Percentiles rank a stretch among this genome's conserved stretches.
Conservation (phyloP, 441 rosid species). For the Pelargonium citronellum region DNA sequence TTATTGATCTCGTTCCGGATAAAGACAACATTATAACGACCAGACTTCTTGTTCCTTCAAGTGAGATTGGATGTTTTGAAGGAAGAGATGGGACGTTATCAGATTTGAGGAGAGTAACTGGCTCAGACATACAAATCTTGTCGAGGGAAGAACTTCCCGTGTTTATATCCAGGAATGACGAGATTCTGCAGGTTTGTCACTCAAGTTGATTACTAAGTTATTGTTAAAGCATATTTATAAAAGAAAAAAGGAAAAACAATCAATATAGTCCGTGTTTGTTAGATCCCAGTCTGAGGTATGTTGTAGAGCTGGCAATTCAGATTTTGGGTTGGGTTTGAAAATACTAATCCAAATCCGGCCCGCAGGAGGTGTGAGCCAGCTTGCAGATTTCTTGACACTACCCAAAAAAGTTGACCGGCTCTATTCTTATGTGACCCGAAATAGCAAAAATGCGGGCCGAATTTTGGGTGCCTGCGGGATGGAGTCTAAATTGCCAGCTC, state of each 20-base stretch:
- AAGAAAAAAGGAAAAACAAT: no score
- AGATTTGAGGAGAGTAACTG: slow-evolving; percentile 63
- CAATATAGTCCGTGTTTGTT: no score
- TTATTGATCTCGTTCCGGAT: slow-evolving; percentile 65
- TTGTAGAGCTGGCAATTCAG: neutral
- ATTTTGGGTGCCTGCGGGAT: no score
- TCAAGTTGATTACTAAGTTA: slow-evolving; percentile 9
- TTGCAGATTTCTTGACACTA: no score
- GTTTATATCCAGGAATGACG: slow-evolving; percentile 53
- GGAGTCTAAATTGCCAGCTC: no score
- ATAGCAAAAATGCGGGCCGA: no score
- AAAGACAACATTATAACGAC: slow-evolving; percentile 73
- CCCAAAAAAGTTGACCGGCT: no score
- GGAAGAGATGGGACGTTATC: slow-evolving; percentile 76
- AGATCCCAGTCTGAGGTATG: no score
- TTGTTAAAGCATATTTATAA: slow-evolving; percentile 2
- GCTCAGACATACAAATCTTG: slow-evolving; percentile 66
- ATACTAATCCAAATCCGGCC: no score
- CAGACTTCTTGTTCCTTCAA: slow-evolving; percentile 57
- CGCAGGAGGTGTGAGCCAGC: no score
- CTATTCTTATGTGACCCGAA: no score
- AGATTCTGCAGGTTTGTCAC: slow-evolving; percentile 70
- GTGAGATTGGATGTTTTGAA: slow-evolving; percentile 70
- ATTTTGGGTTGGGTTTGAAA: neutral
- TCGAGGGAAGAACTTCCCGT: slow-evolving; percentile 59